Percentiles rank a stretch among this genome's conserved stretches.
phyloP scores from a whole-genome alignment of 352 stramenopile genomes.

The Globisporangium irregulare region DNA sequence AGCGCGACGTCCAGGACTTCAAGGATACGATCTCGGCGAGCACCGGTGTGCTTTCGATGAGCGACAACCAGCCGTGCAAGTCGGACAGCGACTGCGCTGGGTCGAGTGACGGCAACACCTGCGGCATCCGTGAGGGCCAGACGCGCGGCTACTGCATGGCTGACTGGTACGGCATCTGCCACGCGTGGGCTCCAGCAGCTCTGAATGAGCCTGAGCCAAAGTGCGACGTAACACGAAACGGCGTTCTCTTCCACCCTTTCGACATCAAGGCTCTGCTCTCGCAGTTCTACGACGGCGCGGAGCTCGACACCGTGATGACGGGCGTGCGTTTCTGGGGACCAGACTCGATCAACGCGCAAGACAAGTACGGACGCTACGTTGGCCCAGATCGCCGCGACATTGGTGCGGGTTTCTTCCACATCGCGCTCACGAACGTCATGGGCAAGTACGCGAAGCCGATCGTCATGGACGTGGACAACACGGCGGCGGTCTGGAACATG shows the following conservation, averaged over 20 bases:
- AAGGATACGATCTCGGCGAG: slow-evolving; percentile 35
- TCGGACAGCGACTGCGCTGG: slow-evolving; percentile 31
- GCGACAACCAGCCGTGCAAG: slow-evolving; percentile 23
- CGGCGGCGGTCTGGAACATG: slow-evolving; percentile 46
- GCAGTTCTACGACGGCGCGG: slow-evolving; percentile 36
- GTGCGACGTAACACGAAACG: slow-evolving; percentile 42
- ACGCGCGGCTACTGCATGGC: slow-evolving; percentile 40
- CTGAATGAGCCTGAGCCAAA: slow-evolving; percentile 41
- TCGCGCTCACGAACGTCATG: slow-evolving; percentile 46
- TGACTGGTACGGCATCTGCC: slow-evolving; percentile 48
- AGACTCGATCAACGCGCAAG: slow-evolving; percentile 13
- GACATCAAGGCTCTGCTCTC: slow-evolving; percentile 52
- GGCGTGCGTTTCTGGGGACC: slow-evolving; percentile 33
- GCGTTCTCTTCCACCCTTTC: slow-evolving; percentile 41
- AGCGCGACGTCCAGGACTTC: slow-evolving; percentile 28
- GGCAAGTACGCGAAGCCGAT: slow-evolving; percentile 34
- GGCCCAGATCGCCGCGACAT: slow-evolving; percentile 42
- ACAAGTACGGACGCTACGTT: slow-evolving; percentile 45
- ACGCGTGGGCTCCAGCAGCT: slow-evolving; percentile 40
- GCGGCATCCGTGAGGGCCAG: slow-evolving; percentile 28
- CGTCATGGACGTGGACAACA: slow-evolving; percentile 36
- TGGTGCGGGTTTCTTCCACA: slow-evolving; percentile 50
- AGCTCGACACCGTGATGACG: slow-evolving; percentile 38
- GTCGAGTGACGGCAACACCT: slow-evolving; percentile 26
- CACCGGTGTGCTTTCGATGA: slow-evolving; percentile 33